These are phyloP conservation scores for Themeda triandra DNA, from an alignment of 176 grass and related monocot genomes.

Conservation along the genomic window DNA sequence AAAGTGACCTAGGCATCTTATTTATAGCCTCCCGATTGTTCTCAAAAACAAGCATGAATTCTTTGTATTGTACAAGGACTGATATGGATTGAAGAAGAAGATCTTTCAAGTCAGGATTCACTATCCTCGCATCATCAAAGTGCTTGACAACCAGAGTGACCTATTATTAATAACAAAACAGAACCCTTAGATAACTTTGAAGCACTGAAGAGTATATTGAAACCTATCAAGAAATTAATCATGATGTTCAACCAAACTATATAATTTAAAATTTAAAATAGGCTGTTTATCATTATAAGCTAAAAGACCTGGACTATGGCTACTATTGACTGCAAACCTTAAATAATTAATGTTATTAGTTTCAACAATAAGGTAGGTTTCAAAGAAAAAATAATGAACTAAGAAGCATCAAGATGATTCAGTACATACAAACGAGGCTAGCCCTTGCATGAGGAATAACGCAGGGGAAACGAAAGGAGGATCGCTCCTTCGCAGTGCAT, in stretches of 20 bases:
- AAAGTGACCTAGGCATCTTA: conserved; percentile 65
- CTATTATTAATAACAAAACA: conserved; percentile 37
- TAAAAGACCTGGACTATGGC: not conserved
- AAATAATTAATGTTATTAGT: not conserved
- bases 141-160: conserved; percentile 80
- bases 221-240: not conserved
- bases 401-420: not conserved
- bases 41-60: conserved; percentile 82
- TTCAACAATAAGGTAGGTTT: conserved; percentile 1
- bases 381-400: not conserved
- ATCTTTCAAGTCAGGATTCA: conserved; percentile 76
- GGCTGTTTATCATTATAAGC: not conserved
- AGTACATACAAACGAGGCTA: conserved; percentile 74
- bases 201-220: not conserved
- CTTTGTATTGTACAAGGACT: conserved; percentile 78
- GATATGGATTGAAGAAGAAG: conserved; percentile 81
- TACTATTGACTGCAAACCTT: not conserved
- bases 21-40: conserved; percentile 74
- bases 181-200: conserved; percentile 21
- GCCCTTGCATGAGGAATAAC: conserved; percentile 75
- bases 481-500: conserved; percentile 84
- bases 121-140: conserved; percentile 79
- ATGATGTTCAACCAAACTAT: not conserved
- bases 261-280: not conserved
- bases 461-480: conserved; percentile 82